A percentile compares a stretch with the other conserved stretches of the same genome.
Conservation (phyloP, 2,329 filamentous ascomycete genomes). For the Paraphaeosphaeria sporulosa region DNA sequence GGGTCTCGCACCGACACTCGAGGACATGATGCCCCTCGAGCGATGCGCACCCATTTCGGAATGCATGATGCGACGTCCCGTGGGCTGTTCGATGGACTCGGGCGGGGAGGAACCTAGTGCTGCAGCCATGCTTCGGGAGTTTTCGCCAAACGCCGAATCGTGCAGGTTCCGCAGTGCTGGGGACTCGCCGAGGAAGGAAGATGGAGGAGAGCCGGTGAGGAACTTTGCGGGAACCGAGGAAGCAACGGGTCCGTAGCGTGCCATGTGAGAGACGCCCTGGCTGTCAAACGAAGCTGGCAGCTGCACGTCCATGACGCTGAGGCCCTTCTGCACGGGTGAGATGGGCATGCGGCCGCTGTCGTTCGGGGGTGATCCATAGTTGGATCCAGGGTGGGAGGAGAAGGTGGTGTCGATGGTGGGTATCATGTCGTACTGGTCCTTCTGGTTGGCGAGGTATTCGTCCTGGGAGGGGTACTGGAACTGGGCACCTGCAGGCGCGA, state of each 20-base stretch:
- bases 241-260: constrained; percentile 87
- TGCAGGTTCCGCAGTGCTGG: constrained; percentile 67
- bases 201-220: constrained; percentile 83
- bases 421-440: constrained; percentile 57
- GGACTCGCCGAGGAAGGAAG: constrained; percentile 68
- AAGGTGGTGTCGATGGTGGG: constrained; percentile 66
- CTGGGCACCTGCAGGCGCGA: constrained; percentile 51
- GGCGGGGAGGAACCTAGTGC: constrained; percentile 62
- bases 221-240: constrained; percentile 94
- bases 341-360: constrained; percentile 72
- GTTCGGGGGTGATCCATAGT: constrained; percentile 85
- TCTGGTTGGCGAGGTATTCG: constrained; percentile 46
- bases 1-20: constrained; percentile 62
- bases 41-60: constrained; percentile 67
- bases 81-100: constrained; percentile 70
- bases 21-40: constrained; percentile 65
- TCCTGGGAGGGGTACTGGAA: constrained; percentile 52
- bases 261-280: constrained; percentile 91
- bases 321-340: constrained; percentile 74
- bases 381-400: constrained; percentile 65
- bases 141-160: constrained; percentile 73
- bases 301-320: constrained; percentile 93
- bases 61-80: constrained; percentile 66
- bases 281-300: constrained; percentile 96
- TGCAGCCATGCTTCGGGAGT: constrained; percentile 64